A percentile compares a stretch with the other conserved stretches of the same genome.
phyloP scores from a whole-genome alignment of 306 rosid genomes.

The Myrica gale region DNA sequence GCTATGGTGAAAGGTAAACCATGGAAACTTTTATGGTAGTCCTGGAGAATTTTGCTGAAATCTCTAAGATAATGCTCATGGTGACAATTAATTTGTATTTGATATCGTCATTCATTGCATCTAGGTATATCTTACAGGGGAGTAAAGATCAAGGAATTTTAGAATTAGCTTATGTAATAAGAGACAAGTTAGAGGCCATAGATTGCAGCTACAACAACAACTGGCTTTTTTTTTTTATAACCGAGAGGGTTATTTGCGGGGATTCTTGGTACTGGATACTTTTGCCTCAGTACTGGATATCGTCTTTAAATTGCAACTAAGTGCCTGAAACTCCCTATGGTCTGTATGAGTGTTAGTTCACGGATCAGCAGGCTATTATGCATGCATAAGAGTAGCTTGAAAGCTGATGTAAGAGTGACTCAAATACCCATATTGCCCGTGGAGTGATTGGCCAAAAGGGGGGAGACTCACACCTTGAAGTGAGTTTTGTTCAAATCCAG shows the following conservation, averaged over 20 bases:
- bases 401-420: background rate
- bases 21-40: background rate
- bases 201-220: no score
- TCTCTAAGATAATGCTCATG: no score
- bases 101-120: background rate
- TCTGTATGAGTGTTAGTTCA: background rate
- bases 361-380: background rate
- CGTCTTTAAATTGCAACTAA: background rate
- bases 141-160: background rate
- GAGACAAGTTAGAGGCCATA: no score
- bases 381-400: background rate
- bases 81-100: background rate
- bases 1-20: constrained; percentile 1
- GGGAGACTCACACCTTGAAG: background rate
- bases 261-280: background rate
- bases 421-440: no score
- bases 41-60: no score
- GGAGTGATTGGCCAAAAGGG: background rate
- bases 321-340: background rate
- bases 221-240: no score
- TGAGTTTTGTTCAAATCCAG: background rate
- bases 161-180: background rate
- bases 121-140: background rate
- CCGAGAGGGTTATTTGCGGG: no score
- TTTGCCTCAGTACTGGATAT: background rate